Evolutionary conservation across 2,329 filamentous ascomycete genomes (phyloP), one percentile per base, ranked within the genome.

Genomic region (Diaporthe citri): DNA sequence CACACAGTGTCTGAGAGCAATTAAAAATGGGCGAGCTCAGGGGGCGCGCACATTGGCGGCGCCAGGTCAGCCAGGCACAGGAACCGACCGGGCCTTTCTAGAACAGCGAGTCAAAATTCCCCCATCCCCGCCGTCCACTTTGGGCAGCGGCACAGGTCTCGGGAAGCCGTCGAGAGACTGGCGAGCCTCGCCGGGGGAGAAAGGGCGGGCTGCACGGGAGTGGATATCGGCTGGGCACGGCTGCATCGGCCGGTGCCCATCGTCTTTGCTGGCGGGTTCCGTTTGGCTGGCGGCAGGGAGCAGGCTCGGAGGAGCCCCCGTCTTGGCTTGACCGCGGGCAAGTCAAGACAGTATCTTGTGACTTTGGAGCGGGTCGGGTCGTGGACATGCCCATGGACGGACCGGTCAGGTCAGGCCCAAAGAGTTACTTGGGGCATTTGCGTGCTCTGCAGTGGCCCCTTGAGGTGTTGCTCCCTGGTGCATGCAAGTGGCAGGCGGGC

Each of bases 181-280:
- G 62, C 52, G n/a, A 72, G 51, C 31, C 52, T 69, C 25, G 56
- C 25, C 59, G n/a, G 41, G 60, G 41, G 41, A 31, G 51, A 39
- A 25, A 52, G 15, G 46, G 36, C 69, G 25, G 46, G 28, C 59
- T 51, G 56, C 73, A 56, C 51, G 34, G n/a, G 64, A 59, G 73
- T 67, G 73, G 69, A 51, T 52, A 31, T 41, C 39, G 10, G 59
- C 57, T 69, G 64, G 64, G 64, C 64, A 69, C 55, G 39, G 55
- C 70, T 72, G 56, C 41, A 51, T 56, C 43, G 55, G 31, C 48
- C 43, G n/a, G 43, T 57, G 70, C 70, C 41, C 56, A 64, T 39
- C 51, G 60, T 74, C 55, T 74, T 56, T 62, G 72, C 56, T 71
- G 64, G 55, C 64, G 34, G 28, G 20, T 22, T 74, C 72, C 59